Conservation (phyloP, 805 yeast genomes). For the Candida ponderosae region DNA sequence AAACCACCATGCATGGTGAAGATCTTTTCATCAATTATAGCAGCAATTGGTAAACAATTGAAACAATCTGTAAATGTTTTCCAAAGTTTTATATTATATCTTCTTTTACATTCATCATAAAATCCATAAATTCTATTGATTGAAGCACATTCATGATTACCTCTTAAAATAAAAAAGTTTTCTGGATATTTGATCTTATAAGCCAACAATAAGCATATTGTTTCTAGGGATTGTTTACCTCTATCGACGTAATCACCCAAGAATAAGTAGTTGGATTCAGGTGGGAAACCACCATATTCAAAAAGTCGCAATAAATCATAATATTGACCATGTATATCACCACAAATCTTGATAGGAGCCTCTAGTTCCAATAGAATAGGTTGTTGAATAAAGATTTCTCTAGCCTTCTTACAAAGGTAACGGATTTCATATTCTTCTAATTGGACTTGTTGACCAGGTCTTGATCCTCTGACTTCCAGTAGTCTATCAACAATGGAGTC, state of each 20-base stretch:
- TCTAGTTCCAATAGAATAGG: conserved; percentile 92
- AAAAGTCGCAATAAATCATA: conserved; percentile 91
- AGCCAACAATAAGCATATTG: conserved; percentile 88
- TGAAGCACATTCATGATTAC: conserved; percentile 98
- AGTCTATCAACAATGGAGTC: conserved; percentile 96
- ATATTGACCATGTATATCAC: conserved; percentile 98
- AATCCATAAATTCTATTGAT: conserved; percentile 97
- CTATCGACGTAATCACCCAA: conserved; percentile 98
- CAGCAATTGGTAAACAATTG: conserved; percentile 97
- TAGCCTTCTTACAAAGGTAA: conserved; percentile 92
- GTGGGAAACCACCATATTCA: conserved; percentile 99
- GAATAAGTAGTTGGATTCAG: conserved; percentile 93
- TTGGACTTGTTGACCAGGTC: conserved; percentile 96
- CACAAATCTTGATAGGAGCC: conserved; percentile 94
- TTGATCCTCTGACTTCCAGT: conserved; percentile 94
- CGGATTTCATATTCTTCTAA: conserved; percentile 91
- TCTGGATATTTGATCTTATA: conserved; percentile 98
- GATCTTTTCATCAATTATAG: conserved; percentile 95
- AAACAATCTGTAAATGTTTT: conserved; percentile 98
- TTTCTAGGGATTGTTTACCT: conserved; percentile 95
- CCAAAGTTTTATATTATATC: conserved; percentile 97
- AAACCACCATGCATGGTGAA: conserved; percentile 99
- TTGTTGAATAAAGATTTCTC: conserved; percentile 96
- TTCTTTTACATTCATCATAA: conserved; percentile 97
- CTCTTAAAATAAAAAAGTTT: conserved; percentile 92